Evolutionary conservation across 2,329 filamentous ascomycete species (phyloP), one percentile per base, ranked within the genome.

Genomic region (Trichoderma pleuroti): DNA sequence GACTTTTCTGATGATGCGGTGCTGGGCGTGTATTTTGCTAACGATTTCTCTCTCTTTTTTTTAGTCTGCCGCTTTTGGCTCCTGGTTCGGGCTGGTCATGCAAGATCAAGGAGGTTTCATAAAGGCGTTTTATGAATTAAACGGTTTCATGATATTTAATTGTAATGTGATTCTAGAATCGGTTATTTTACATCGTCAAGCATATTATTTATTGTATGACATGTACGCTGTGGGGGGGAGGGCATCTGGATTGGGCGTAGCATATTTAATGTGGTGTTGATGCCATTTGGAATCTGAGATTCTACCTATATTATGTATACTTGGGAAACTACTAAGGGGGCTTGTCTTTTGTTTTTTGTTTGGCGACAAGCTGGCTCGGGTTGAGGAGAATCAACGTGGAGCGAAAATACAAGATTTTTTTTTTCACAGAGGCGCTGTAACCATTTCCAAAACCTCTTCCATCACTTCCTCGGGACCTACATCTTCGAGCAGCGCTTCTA

Each of bases 1-100:
- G 3, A 28, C 28, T n/a, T 28, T 7, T 14, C 34, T 36, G 18
- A 34, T 32, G 18, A n/a, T 34, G 9, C 12, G 93, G 93, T 96
- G 85, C 84, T 90, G 78, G 78, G 26, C 30, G 67, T 52, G 3
- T 9, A 18, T 56, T 56, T 56, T 14, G 10, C 34, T 56, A 52
- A 36, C 52, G 7, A 28, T 36, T 54, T 28, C 4, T 2, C 16
- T 24, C 14, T 2, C 16, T 24, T 10, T 36, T n/a, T 28, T 18
- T 49, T 68, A 97, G 94, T 87, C 85, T 98, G 76, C 95, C 94
- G 42, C 86, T 98, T 56, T 85, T 98, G 72, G 90, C 89, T 74
- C 87, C 93, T 79, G 89, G 89, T 71, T 97, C 93, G 28, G 94
- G 94, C 74, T 98, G 95, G 95, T 85, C 92, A 76, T 98, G 94